Percentiles rank a stretch among this genome's conserved stretches.
phyloP scores from a whole-genome alignment of 1,284 basidiomycete genomes.

The Golubevia pallescens region DNA sequence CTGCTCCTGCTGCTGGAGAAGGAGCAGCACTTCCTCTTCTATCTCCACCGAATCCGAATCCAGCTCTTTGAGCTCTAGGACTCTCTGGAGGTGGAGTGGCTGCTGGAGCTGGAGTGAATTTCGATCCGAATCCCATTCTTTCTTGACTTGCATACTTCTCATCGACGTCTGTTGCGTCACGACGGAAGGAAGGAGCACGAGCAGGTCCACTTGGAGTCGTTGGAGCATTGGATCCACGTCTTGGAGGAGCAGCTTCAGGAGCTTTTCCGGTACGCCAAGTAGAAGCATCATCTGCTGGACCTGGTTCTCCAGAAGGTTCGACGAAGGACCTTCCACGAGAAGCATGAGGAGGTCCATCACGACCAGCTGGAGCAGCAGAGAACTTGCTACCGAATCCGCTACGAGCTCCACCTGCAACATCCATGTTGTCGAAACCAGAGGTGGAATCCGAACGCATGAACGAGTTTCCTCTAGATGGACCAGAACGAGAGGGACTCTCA shows the following conservation, averaged over 20 bases:
- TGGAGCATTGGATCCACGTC: not conserved
- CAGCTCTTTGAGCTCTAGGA: constrained; percentile 27
- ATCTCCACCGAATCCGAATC: constrained; percentile 32
- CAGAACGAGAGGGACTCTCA: constrained; percentile 9
- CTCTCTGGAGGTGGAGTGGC: constrained; percentile 45
- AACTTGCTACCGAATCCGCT: constrained; percentile 57
- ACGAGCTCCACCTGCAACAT: constrained; percentile 42
- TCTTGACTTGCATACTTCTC: constrained; percentile 43
- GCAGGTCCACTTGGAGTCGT: constrained; percentile 6
- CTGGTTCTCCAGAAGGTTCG: constrained; percentile 3
- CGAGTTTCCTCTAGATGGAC: not conserved
- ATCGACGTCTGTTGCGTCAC: constrained; percentile 43
- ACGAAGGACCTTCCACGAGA: constrained; percentile 11
- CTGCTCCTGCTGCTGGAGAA: not conserved
- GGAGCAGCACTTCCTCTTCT: constrained; percentile 10
- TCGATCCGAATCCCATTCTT: constrained; percentile 55
- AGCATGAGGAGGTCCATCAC: constrained; percentile 17
- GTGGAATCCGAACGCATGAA: constrained; percentile 2
- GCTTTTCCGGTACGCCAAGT: constrained; percentile 60
- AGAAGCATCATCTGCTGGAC: constrained; percentile 4
- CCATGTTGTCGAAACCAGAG: constrained; percentile 54
- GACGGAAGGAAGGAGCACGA: constrained; percentile 9
- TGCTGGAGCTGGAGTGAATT: constrained; percentile 23
- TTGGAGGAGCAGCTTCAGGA: constrained; percentile 16
- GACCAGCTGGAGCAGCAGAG: constrained; percentile 15